Evolutionary conservation across 768 basidiomycete species (phyloP).

Genomic region (Tulasnella sp.): DNA sequence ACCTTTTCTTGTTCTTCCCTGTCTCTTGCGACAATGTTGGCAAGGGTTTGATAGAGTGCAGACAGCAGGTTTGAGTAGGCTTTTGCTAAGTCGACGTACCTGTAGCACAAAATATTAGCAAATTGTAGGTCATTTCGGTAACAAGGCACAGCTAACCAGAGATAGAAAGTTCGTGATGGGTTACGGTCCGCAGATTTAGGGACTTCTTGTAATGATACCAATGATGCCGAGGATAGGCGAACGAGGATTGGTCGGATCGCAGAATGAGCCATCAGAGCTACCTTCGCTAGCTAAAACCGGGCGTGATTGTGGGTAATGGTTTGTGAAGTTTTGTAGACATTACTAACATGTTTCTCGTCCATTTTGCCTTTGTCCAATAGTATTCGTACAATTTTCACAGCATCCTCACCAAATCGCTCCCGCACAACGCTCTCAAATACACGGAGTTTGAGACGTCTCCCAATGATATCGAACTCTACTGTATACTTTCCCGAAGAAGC

Average conservation of each 20-base stretch:
- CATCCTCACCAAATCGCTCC: slow-evolving; percentile 73
- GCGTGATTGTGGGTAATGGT: neutral
- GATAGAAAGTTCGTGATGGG: slow-evolving; percentile 76
- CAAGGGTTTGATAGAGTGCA: slow-evolving; percentile 78
- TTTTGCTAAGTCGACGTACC: slow-evolving; percentile 81
- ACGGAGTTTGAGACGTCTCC: slow-evolving; percentile 48
- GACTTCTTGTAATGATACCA: slow-evolving; percentile 88
- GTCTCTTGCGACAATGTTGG: slow-evolving; percentile 65
- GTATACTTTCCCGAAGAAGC: slow-evolving; percentile 43
- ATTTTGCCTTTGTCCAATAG: slow-evolving; percentile 76
- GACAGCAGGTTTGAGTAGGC: slow-evolving; percentile 66
- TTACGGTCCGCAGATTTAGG: slow-evolving; percentile 84
- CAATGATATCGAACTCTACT: slow-evolving; percentile 67
- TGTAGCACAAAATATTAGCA: slow-evolving; percentile 28
- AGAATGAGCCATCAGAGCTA: slow-evolving; percentile 83
- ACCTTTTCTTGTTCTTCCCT: slow-evolving; percentile 55
- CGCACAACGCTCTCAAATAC: slow-evolving; percentile 66
- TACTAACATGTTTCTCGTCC: slow-evolving; percentile 80
- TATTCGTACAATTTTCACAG: slow-evolving; percentile 68
- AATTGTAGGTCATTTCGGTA: neutral
- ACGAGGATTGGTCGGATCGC: slow-evolving; percentile 72
- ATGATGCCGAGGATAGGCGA: slow-evolving; percentile 60
- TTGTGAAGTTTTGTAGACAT: neutral
- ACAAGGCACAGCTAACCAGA: slow-evolving; percentile 47
- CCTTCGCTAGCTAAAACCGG: slow-evolving; percentile 75